Base-by-base conservation (phyloP, 1,284 basidiomycete species). In the Ganoderma lingzhi region DNA sequence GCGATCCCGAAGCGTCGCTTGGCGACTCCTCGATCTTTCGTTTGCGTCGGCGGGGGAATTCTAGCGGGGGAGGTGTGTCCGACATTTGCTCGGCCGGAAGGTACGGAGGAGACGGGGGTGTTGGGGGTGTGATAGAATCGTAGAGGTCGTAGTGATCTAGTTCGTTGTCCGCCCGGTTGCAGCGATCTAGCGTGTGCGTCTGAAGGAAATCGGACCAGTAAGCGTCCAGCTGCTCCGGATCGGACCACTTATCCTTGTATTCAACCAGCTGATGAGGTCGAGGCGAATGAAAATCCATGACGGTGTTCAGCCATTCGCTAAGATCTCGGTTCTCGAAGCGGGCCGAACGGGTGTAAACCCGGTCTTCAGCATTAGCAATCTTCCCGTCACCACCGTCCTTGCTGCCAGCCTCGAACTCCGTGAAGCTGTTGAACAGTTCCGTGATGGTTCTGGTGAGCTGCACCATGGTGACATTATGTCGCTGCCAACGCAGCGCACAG, bases 301-400 rank as follows among this genome's bases (percentile, higher is more conserved):
- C 66, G 15, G 65, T 62, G 35, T 62, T 51, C 23, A 70, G 48
- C 69, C 69, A 70, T 5, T 67, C 42, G 14, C 64, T 41, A n/a
- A 67, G 41, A 32, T 32, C 28, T 15, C 63, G 0, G 17, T 45
- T 61, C 14, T 35, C 32, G n/a, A 44, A 64, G 12, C 42, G 17
- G 8, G 65, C n/a, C 0, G 1, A 17, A 2, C 14, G 5, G 2
- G 66, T 71, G 30, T 59, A 61, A 2, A 14, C n/a, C 12, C 66
- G 70, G 3, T 6, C 19, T 1, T 61, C 30, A 4, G 64, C 45
- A 35, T 71, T 71, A 8, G 48, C 28, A 1, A 55, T 6, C 30
- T 72, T 72, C 6, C 6, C 41, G 4, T 12, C 19, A 8, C 71
- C 71, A 9, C 71, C 71, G 19, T 65, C 19, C 0, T 6, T 30